These are phyloP conservation scores for Salix caprea DNA, from an alignment of 345 rosid species.

Conservation along the genomic window DNA sequence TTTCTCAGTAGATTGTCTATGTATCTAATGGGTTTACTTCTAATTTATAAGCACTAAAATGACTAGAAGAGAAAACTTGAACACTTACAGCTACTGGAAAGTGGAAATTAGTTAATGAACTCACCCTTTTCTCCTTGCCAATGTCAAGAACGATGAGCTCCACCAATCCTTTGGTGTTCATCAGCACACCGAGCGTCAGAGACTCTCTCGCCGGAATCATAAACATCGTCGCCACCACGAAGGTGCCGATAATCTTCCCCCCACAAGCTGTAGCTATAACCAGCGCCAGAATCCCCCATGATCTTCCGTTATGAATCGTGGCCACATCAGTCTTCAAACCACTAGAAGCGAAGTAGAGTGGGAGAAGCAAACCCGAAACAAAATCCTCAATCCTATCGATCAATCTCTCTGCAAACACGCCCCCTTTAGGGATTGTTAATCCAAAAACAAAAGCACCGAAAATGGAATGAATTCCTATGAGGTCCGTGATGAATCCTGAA, in stretches of 20 bases:
- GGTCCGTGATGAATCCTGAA: constrained; percentile 48
- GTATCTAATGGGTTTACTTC: too few relatives aligned
- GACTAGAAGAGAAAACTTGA: too few relatives aligned
- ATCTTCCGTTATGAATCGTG: constrained; percentile 34
- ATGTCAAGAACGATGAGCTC: constrained; percentile 54
- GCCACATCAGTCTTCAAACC: constrained; percentile 55
- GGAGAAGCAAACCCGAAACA: constrained; percentile 47
- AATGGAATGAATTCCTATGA: constrained; percentile 52
- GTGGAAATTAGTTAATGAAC: background rate
- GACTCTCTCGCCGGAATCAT: constrained; percentile 49
- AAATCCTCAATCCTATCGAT: constrained; percentile 51
- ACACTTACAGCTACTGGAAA: too few relatives aligned
- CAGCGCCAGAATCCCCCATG: constrained; percentile 47
- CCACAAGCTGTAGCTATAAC: constrained; percentile 46
- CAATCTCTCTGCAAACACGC: constrained; percentile 30
- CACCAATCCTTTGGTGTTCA: constrained; percentile 63
- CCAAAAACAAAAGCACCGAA: constrained; percentile 55
- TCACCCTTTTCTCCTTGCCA: constrained; percentile 44
- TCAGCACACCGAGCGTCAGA: constrained; percentile 47
- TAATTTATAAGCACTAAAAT: too few relatives aligned
- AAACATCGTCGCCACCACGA: constrained; percentile 37
- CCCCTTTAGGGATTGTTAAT: constrained; percentile 46
- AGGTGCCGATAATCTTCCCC: constrained; percentile 53
- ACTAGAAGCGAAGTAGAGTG: constrained; percentile 53
- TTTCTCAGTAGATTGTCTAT: too few relatives aligned